These are phyloP conservation scores for Dimargaris xerosporica DNA, from an alignment of 192 early-diverging fungal genomes.

Conservation along the genomic window DNA sequence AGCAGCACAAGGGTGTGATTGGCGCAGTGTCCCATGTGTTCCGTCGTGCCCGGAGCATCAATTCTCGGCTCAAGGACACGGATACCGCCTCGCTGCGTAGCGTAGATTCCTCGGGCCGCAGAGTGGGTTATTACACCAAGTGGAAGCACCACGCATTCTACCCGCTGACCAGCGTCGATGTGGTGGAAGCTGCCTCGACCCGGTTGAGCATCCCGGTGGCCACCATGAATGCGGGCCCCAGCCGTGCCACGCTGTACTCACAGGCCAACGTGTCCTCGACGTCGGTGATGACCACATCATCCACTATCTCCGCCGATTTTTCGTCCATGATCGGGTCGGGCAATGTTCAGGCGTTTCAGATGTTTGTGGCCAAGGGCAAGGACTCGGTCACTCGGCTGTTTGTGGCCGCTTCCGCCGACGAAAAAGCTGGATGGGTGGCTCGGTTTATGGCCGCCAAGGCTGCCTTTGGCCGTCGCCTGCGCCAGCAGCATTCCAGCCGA, in stretches of 20 bases:
- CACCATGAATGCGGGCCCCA: constrained; percentile 23
- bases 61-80: constrained; percentile 13
- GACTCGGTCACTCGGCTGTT: constrained; percentile 34
- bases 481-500: constrained; percentile 16
- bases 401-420: constrained; percentile 30
- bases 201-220: constrained; percentile 22
- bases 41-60: constrained; percentile 23
- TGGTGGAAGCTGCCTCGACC: constrained; percentile 40
- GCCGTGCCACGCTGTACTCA: constrained; percentile 29
- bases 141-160: constrained; percentile 52
- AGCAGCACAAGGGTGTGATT: constrained; percentile 31
- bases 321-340: constrained; percentile 31
- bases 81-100: constrained; percentile 36
- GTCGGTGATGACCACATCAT: constrained; percentile 33
- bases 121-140: constrained; percentile 50
- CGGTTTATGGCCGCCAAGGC: constrained; percentile 36
- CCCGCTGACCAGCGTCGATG: constrained; percentile 36
- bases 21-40: constrained; percentile 35
- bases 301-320: constrained; percentile 34
- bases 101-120: constrained; percentile 27
- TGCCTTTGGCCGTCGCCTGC: constrained; percentile 25
- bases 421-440: constrained; percentile 35
- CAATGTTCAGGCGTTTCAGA: constrained; percentile 31
- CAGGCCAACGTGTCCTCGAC: constrained; percentile 33
- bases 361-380: constrained; percentile 29